Evolutionary conservation across 2,329 filamentous ascomycete genomes (phyloP).

Genomic region (Botryotinia narcissicola): DNA sequence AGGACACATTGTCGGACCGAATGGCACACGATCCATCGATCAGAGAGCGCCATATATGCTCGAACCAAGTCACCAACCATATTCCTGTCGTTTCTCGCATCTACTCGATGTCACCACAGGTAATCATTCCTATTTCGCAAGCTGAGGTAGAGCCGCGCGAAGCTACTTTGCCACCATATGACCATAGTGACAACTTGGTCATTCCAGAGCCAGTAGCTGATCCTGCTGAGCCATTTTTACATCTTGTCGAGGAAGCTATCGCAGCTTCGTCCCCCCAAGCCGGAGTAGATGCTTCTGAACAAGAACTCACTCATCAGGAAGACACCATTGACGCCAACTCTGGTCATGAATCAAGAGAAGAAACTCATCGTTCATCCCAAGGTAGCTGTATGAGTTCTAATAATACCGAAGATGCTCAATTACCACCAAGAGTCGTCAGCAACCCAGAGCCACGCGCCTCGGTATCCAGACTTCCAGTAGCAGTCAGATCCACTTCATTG

Average conservation of each 20-base stretch:
- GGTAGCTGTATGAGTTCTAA: not conserved
- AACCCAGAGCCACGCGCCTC: not conserved
- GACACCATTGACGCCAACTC: not conserved
- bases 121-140: not conserved
- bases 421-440: not conserved
- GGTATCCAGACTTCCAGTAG: not conserved
- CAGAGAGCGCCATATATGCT: not conserved
- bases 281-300: not conserved
- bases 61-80: not conserved
- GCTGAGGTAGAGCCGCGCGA: not conserved
- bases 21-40: not conserved
- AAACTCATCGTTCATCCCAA: too few relatives aligned
- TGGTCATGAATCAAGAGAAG: not conserved
- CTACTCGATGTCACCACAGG: not conserved
- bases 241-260: not conserved
- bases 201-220: not conserved
- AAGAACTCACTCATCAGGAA: not conserved
- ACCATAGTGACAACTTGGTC: not conserved
- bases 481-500: not conserved
- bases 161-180: not conserved
- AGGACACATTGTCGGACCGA: not conserved
- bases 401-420: too few relatives aligned
- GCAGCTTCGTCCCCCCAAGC: not conserved
- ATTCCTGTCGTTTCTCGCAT: not conserved
- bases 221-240: not conserved